These are phyloP conservation scores for Entomortierella beljakovae DNA, from an alignment of 192 early-diverging fungal genomes.

Conservation along the genomic window DNA sequence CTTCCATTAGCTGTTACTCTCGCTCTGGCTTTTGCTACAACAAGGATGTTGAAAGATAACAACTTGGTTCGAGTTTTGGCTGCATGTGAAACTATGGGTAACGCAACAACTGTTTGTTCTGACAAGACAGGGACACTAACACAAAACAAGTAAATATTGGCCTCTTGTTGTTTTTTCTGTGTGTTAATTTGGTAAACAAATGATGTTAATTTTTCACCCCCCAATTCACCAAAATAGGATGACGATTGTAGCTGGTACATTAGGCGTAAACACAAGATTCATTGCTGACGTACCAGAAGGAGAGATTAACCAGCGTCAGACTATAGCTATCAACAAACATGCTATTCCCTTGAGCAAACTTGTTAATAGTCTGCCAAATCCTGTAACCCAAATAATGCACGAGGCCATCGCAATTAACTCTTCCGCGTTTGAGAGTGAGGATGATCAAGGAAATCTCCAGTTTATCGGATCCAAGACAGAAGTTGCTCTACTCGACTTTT, in stretches of 20 bases:
- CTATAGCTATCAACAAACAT: conserved; percentile 52
- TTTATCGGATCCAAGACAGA: conserved; percentile 97
- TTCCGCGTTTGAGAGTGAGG: conserved; percentile 73
- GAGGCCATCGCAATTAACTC: conserved; percentile 87
- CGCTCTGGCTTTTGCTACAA: conserved; percentile 94
- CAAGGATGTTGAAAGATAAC: conserved; percentile 96
- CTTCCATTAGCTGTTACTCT: conserved; percentile 97
- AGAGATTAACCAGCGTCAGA: conserved; percentile 50
- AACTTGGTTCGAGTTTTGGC: conserved; percentile 96
- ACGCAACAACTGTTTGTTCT: conserved; percentile 97
- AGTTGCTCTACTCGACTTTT: conserved; percentile 88
- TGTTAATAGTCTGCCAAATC: conserved; percentile 47
- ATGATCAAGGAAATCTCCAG: conserved; percentile 58
- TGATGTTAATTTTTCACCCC: background rate
- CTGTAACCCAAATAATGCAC: conserved; percentile 65
- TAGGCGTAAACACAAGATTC: conserved; percentile 78
- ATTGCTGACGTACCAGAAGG: conserved; percentile 46
- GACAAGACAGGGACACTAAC: conserved; percentile 99
- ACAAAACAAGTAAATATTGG: conserved; percentile 74
- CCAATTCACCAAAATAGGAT: conserved; percentile 60
- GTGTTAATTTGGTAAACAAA: no score
- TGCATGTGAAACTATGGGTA: conserved; percentile 99
- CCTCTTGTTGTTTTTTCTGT: background rate
- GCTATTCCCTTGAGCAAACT: conserved; percentile 61
- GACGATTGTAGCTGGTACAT: conserved; percentile 92